phyloP scores from a whole-genome alignment of 2,329 filamentous ascomycete genomes.

The Phoma sp. region DNA sequence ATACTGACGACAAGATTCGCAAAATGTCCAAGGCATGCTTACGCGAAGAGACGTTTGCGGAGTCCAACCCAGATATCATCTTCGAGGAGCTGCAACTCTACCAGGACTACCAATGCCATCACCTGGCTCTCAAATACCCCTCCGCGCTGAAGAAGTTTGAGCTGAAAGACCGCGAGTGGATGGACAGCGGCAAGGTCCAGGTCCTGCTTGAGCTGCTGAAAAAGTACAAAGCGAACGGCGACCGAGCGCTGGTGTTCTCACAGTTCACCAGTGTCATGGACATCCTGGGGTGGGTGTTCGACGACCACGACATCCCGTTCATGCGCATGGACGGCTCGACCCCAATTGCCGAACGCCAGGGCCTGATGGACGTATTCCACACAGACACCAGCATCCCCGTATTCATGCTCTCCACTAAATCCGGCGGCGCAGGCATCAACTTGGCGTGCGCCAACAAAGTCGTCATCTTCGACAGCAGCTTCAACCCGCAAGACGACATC shows the following conservation, averaged over 20 bases:
- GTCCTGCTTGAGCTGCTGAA: constrained; percentile 77
- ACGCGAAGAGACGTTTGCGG: constrained; percentile 65
- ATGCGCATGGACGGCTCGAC: constrained; percentile 88
- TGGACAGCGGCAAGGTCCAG: constrained; percentile 83
- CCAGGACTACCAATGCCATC: constrained; percentile 68
- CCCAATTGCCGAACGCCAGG: constrained; percentile 81
- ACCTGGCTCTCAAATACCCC: constrained; percentile 61
- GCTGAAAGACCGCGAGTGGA: constrained; percentile 68
- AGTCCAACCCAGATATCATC: constrained; percentile 59
- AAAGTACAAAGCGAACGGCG: constrained; percentile 77
- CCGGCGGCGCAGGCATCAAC: constrained; percentile 97
- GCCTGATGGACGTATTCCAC: constrained; percentile 87
- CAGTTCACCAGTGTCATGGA: constrained; percentile 93
- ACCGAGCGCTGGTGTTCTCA: constrained; percentile 88
- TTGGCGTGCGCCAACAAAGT: constrained; percentile 96
- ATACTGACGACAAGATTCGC: constrained; percentile 74
- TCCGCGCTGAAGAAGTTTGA: constrained; percentile 60
- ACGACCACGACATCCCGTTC: constrained; percentile 74
- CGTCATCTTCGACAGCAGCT: constrained; percentile 94
- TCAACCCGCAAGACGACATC: constrained; percentile 98
- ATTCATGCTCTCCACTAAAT: constrained; percentile 91
- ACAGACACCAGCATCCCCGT: constrained; percentile 78
- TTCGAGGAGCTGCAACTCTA: constrained; percentile 61
- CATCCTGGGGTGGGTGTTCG: constrained; percentile 83
- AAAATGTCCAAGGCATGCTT: constrained; percentile 81